These are phyloP conservation scores for Exophiala oligosperma DNA, from an alignment of 2,329 filamentous ascomycete genomes.

Conservation along the genomic window DNA sequence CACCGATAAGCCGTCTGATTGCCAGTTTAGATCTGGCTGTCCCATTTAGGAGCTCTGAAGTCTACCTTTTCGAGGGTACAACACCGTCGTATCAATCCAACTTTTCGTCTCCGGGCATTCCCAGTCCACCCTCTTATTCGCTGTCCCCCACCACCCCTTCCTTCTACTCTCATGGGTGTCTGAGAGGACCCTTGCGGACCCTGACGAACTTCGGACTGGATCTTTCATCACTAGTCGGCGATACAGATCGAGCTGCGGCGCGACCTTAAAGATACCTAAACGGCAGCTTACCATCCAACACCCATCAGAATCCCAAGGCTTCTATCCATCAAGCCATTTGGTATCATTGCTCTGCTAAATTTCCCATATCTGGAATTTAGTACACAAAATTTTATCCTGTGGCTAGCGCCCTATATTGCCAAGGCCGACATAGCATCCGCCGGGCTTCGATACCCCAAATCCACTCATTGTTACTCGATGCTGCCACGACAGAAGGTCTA, in stretches of 20 bases:
- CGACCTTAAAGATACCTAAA: background rate
- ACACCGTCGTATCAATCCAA: slow-evolving; percentile 10
- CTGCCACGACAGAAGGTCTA: slow-evolving; percentile 5
- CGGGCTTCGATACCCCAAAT: background rate
- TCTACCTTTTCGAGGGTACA: slow-evolving; percentile 1
- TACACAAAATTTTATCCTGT: background rate
- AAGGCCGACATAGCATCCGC: background rate
- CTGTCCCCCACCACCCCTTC: slow-evolving; percentile 10
- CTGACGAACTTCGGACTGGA: slow-evolving; percentile 11
- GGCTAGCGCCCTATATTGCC: slow-evolving; percentile 8
- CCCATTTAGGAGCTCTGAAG: background rate
- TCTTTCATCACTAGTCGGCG: slow-evolving; percentile 11
- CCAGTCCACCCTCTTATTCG: slow-evolving; percentile 3
- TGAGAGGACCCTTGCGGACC: slow-evolving; percentile 17
- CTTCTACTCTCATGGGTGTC: slow-evolving; percentile 5
- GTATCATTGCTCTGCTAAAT: background rate
- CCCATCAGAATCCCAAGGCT: background rate
- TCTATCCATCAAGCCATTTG: no score
- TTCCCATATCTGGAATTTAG: background rate
- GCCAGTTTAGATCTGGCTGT: slow-evolving; percentile 8
- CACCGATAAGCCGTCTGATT: slow-evolving; percentile 5
- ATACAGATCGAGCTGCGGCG: slow-evolving; percentile 5
- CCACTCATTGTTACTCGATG: background rate
- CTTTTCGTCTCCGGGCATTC: slow-evolving; percentile 6
- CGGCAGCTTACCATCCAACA: background rate